Percentiles rank a stretch among this genome's conserved stretches.
Conservation (phyloP, 2,329 filamentous ascomycete species). For the Byssothecium circinans region DNA sequence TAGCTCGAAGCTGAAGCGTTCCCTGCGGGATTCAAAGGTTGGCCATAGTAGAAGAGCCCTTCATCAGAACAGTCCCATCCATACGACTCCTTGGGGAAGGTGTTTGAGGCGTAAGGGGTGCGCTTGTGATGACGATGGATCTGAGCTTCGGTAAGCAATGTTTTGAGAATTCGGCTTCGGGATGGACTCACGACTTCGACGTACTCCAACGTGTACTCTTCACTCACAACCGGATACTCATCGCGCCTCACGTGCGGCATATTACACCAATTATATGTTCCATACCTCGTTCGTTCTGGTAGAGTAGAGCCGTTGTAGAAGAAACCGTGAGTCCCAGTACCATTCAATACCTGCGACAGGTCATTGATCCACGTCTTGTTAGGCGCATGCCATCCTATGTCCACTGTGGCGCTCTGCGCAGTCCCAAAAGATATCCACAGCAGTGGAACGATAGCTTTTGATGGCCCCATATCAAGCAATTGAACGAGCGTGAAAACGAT, state of each 20-base stretch:
- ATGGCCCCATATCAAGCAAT: slow-evolving; percentile 24
- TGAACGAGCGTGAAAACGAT: slow-evolving; percentile 24
- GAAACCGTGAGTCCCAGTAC: slow-evolving; percentile 70
- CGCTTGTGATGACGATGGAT: slow-evolving; percentile 85
- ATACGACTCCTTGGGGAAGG: slow-evolving; percentile 73
- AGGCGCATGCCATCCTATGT: slow-evolving; percentile 41
- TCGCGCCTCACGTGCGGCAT: slow-evolving; percentile 77
- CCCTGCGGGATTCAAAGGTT: slow-evolving; percentile 53
- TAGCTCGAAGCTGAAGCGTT: slow-evolving; percentile 60
- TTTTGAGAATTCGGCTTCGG: no score
- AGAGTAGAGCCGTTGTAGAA: slow-evolving; percentile 68
- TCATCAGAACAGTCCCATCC: slow-evolving; percentile 73
- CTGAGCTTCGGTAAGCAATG: slow-evolving; percentile 39
- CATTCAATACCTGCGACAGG: slow-evolving; percentile 59
- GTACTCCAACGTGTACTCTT: slow-evolving; percentile 68
- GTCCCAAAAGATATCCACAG: slow-evolving; percentile 19
- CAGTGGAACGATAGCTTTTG: slow-evolving; percentile 18
- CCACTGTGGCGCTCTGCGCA: slow-evolving; percentile 21
- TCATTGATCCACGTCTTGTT: slow-evolving; percentile 59
- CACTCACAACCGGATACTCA: slow-evolving; percentile 62
- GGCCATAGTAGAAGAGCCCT: slow-evolving; percentile 69
- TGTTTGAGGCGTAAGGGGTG: slow-evolving; percentile 76
- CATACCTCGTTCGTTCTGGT: slow-evolving; percentile 57
- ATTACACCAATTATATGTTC: slow-evolving; percentile 79
- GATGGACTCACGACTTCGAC: slow-evolving; percentile 66